Base-by-base conservation (phyloP, 1,284 basidiomycete genomes). In the Rhizoctonia solani region DNA sequence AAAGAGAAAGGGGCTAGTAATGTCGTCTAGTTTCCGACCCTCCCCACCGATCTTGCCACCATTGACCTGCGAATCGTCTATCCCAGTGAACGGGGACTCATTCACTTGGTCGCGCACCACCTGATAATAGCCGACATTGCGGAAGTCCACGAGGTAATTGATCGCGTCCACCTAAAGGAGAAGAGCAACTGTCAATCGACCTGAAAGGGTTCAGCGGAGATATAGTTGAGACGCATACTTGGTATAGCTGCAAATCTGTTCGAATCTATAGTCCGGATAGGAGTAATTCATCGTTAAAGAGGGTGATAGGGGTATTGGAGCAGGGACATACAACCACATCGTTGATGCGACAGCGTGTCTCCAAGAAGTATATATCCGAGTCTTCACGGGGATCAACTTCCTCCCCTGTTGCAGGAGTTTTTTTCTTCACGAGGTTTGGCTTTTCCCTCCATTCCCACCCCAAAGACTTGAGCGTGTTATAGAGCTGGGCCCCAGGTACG, bases 101-200 rank as follows among this genome's bases (percentile, higher is more conserved):
- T 46, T 39, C 21, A n/a, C 21, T 5, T 46, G 58, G 37, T 63
- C 47, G 19, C 30, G 29, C 47, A 47, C 50, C 6, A 47, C 58
- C n/a, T 52, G 58, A 34, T 52, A 63, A 42, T 63, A 63, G n/a
- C 58, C 58, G 30, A 63, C 58, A 80, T 98, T 96, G 73, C 97
- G 87, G 79, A 99, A 99, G 76, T 99, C 96, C 70, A 99, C 97
- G 37, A 99, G 85, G 78, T 98, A 99, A 79, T 98, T 98, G 75
- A 90, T 87, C 30, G 89, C 88, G 76, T 99, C 96, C 29, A 98
- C 58, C 58, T 63, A 49, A 52, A 63, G 30, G 19, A 50, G 47
- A 37, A n/a, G 58, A 41, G 8, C 11, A 50, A 42, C 41, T n/a
- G 19, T 61, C 46, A 30, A 13, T 13, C 58, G 46, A n/a, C 13